Conservation (phyloP, 208 protist species). For the Leishmania arabica region DNA sequence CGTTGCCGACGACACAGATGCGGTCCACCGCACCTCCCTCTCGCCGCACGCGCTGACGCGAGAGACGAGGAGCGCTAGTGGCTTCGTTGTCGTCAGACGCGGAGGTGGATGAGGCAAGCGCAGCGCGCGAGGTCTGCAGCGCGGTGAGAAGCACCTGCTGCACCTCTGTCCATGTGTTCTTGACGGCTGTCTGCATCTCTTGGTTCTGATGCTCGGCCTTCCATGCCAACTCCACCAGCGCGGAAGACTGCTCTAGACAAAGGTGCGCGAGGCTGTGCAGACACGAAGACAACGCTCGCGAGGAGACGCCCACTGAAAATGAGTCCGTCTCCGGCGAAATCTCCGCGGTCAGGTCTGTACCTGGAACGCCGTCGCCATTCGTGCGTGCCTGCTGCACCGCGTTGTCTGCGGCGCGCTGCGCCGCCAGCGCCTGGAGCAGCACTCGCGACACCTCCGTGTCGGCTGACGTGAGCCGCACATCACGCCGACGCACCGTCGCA, state of each 20-base stretch:
- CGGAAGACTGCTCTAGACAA: conserved; percentile 30
- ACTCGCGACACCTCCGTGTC: conserved; percentile 27
- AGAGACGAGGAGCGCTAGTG: not conserved
- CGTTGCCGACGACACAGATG: not conserved
- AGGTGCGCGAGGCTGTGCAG: conserved; percentile 30
- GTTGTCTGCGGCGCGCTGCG: conserved; percentile 21
- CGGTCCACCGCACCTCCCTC: not conserved
- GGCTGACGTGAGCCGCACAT: conserved; percentile 23
- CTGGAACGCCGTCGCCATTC: not conserved
- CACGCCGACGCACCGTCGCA: conserved; percentile 25
- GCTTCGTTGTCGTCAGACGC: not conserved
- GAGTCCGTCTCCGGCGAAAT: not conserved
- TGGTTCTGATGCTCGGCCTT: conserved; percentile 22
- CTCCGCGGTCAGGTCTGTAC: not conserved
- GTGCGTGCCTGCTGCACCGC: not conserved
- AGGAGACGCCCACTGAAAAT: not conserved
- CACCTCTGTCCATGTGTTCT: conserved; percentile 32
- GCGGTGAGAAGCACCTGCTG: conserved; percentile 24
- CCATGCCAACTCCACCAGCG: conserved; percentile 25
- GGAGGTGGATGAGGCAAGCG: not conserved
- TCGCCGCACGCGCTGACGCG: not conserved
- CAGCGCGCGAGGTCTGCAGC: conserved; percentile 23
- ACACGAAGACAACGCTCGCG: conserved; percentile 21
- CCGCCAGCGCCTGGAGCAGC: conserved; percentile 19
- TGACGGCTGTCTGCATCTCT: conserved; percentile 30